Evolutionary conservation across 352 stramenopile species (phyloP).

Genomic region (Globisporangium heterothallicum): DNA sequence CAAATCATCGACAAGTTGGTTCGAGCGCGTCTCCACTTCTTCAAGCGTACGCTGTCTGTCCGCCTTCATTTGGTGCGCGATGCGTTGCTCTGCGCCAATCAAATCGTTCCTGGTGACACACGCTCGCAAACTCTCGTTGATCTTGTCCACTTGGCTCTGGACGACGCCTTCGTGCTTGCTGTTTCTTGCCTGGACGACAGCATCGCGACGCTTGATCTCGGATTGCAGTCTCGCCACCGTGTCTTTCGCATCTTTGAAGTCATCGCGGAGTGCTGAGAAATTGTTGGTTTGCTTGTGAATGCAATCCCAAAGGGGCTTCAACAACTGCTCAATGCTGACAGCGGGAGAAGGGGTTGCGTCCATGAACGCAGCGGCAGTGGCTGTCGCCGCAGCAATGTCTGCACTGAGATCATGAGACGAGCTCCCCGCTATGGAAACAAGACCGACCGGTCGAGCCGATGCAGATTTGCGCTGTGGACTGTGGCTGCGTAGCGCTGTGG

Average conservation of each 20-base stretch:
- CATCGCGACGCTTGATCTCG: conserved; percentile 79
- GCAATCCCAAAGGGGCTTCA: conserved; percentile 74
- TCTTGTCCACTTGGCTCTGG: conserved; percentile 71
- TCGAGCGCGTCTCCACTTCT: conserved; percentile 53
- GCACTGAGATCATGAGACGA: conserved; percentile 18
- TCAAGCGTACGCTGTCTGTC: conserved; percentile 52
- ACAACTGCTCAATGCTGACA: conserved; percentile 12
- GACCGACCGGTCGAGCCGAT: conserved; percentile 1
- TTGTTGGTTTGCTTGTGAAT: conserved; percentile 77
- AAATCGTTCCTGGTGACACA: conserved; percentile 79
- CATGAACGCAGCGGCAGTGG: conserved; percentile 7
- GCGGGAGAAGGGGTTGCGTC: neutral
- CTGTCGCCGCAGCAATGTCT: conserved; percentile 16
- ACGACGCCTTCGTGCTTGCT: conserved; percentile 68
- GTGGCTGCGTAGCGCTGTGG: conserved; percentile 23
- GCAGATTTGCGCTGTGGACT: conserved; percentile 5
- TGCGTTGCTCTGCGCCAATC: conserved; percentile 67
- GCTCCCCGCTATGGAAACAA: conserved; percentile 14
- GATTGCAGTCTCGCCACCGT: conserved; percentile 64
- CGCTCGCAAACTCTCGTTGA: conserved; percentile 65
- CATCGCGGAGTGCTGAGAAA: conserved; percentile 49
- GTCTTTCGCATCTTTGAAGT: conserved; percentile 69
- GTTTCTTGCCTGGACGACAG: conserved; percentile 70
- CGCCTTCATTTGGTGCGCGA: conserved; percentile 67
- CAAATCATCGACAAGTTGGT: conserved; percentile 64